Evolutionary conservation across 75 land plant species (phyloP), one percentile per base, ranked within the genome.

Genomic region (Picea sitchensis): DNA sequence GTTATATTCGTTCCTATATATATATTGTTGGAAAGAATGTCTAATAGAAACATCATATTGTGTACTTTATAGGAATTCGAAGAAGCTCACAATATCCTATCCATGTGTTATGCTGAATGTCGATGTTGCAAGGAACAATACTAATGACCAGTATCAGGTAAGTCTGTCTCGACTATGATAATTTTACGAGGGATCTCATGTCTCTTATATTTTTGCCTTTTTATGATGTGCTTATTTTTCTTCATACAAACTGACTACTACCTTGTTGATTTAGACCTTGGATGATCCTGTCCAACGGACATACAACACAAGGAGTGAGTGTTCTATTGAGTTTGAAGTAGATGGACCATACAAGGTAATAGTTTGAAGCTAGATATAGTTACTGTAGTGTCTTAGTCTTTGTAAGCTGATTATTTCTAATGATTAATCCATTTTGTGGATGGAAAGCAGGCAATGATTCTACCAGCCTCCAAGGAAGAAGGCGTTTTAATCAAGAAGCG

Each of bases 31-130:
- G 73, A 38, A 69, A 44, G n/a, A 59, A 21, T 76, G 74, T 61
- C 26, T 21, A 58, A 59, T 11, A n/a, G 13, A 61, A 17, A 65
- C 41, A 17, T 76, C 17, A 20, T n/a, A 20, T n/a, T 44, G 47
- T 71, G 47, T n/a, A 71, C 3, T 9, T 71, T 71, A 7, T 71
- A 95, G 98, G 75, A 94, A 93, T 82, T 60, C 80, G 26, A 92
- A 95, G 89, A 94, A 98, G 85, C 79, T 91, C 75, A 87, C 94
- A 31, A 98, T 98, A 20, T 98, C 99, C 58, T 98, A 98, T 87
- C 99, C 99, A 20, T 98, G 99, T 86, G 98, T 98, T 68, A 98
- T 98, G 99, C 92, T 98, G 36, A 98, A 98, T 87, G 99, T 98
- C 73, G 99, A 98, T 83, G 99, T 98, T n/a, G 96, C 99, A 59